Evolutionary conservation across 2,329 filamentous ascomycete genomes (phyloP), one percentile per base, ranked within the genome.

Genomic region (Aspergillus jensenii): DNA sequence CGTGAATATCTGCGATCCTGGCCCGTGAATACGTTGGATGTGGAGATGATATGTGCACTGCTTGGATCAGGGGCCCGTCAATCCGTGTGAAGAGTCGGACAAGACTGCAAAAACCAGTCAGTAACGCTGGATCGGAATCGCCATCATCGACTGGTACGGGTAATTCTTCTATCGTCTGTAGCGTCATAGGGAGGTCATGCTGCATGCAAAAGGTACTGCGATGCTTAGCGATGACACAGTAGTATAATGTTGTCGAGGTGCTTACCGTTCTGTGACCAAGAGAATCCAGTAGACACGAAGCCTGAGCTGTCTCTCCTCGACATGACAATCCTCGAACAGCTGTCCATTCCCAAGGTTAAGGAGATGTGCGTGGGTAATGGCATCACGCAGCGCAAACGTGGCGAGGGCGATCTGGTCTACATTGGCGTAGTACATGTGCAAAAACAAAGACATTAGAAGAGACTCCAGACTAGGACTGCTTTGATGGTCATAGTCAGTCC

Each of bases 371-470:
- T 44, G 50, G 8, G 55, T 58, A 17, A 58, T 54, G 19, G 55
- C 55, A 27, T 58, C 55, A 2, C 55, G 50, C 11, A 58, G 44
- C 6, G 55, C 50, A n/a, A 58, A 58, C n/a, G 55, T 54, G 7
- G 55, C 55, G 7, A 58, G 50, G 4, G 50, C 14, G 21, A 54
- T 45, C 39, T 58, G 55, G 14, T 54, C 50, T 47, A 53, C 40
- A 41, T 58, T 58, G 23, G 55, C 55, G 19, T 58, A 58, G 31
- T 54, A 58, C 44, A 58, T 58, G 44, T 58, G 55, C 45, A 58
- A 33, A 15, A 58, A 58, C 23, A 58, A 23, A 3, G 49, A 58
- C 12, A 45, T 58, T 14, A 58, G 40, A 9, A 58, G 45, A 19
- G 55, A 58, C n/a, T 54, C 55, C 50, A 58, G n/a, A 6, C 17